A percentile compares a stretch with the other conserved stretches of the same genome.
Conservation (phyloP, 257 asterid genomes). For the Voacanga thouarsii region DNA sequence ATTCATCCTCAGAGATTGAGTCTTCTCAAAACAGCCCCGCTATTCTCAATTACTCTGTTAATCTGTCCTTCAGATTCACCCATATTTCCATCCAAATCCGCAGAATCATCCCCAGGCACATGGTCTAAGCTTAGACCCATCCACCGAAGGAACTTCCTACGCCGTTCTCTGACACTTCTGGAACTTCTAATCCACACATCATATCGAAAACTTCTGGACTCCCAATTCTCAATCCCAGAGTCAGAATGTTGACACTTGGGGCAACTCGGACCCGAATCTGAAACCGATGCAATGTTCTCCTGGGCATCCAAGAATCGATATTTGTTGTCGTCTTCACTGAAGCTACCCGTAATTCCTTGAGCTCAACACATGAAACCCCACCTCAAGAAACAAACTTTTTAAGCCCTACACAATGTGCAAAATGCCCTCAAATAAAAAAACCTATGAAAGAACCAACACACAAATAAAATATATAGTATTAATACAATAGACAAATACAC, state of each 20-base stretch:
- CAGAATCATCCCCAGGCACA: slow-evolving; percentile 19
- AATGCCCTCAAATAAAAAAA: slow-evolving; percentile 39
- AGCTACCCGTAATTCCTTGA: slow-evolving; percentile 61
- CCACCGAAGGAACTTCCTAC: slow-evolving; percentile 54
- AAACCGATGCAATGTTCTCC: slow-evolving; percentile 50
- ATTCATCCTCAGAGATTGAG: slow-evolving; percentile 39
- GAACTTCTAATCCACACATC: slow-evolving; percentile 67
- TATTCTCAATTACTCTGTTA: slow-evolving; percentile 43
- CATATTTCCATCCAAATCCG: slow-evolving; percentile 13
- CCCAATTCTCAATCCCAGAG: slow-evolving; percentile 27
- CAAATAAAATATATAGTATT: slow-evolving; percentile 18
- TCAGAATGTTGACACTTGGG: slow-evolving; percentile 14
- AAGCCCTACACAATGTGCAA: slow-evolving; percentile 53
- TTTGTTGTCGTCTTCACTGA: slow-evolving; percentile 41
- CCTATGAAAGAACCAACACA: slow-evolving; percentile 35
- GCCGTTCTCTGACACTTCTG: slow-evolving; percentile 65
- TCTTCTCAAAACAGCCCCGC: slow-evolving; percentile 57
- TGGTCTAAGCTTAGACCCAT: slow-evolving; percentile 43
- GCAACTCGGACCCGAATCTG: slow-evolving; percentile 31
- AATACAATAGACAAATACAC: slow-evolving; percentile 43
- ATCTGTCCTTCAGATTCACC: slow-evolving; percentile 23
- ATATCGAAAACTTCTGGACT: slow-evolving; percentile 25
- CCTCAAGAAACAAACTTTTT: slow-evolving; percentile 41
- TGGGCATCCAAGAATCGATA: slow-evolving; percentile 64
- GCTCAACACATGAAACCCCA: slow-evolving; percentile 69